Base-by-base conservation (phyloP, 768 basidiomycete genomes). In the Xerocomellus intermedius region DNA sequence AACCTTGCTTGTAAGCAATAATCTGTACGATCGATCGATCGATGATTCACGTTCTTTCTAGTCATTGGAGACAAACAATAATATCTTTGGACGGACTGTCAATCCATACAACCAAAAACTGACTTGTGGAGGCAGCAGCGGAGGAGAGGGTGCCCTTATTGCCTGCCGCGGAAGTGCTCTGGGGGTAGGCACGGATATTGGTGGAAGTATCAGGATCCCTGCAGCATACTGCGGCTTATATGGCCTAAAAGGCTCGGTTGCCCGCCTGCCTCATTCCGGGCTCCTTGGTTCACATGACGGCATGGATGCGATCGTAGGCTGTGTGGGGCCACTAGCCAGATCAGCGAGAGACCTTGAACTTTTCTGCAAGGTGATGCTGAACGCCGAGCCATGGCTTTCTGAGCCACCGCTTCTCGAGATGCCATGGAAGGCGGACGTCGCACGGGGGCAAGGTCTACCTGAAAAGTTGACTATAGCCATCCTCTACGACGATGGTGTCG, bases 101-200 rank as follows among this genome's bases (percentile, higher is more conserved):
- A 94, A 94, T 65, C 94, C 94, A 0, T 77, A 75, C 69, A 82
- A 82, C 64, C 73, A 74, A 45, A 64, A 64, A 1, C 60, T 77
- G 36, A 76, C 75, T 24, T 60, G 70, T 14, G 79, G 79, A 36
- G 79, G 80, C 22, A 80, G 78, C 47, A 78, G 76, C 30, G 79
- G 79, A 35, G 79, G 79, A 30, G 79, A 81, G 57, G 69, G 73
- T 30, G 78, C 80, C 6, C 62, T 81, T 13, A 64, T 81, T 41
- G 75, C 78, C 30, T 65, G 73, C 28, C 70, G 72, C 19, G 79
- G 79, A 52, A 72, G 74, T 35, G 69, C 75, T 64, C 36, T 73
- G 9, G 74, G 74, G 1, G 59, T 77, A 22, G 79, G 79, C 17
- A 79, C 79, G 5, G 79, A 81, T 62, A 79, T 81, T 26, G 79